phyloP scores from a whole-genome alignment of 441 rosid genomes.

The Gossypium davidsonii region DNA sequence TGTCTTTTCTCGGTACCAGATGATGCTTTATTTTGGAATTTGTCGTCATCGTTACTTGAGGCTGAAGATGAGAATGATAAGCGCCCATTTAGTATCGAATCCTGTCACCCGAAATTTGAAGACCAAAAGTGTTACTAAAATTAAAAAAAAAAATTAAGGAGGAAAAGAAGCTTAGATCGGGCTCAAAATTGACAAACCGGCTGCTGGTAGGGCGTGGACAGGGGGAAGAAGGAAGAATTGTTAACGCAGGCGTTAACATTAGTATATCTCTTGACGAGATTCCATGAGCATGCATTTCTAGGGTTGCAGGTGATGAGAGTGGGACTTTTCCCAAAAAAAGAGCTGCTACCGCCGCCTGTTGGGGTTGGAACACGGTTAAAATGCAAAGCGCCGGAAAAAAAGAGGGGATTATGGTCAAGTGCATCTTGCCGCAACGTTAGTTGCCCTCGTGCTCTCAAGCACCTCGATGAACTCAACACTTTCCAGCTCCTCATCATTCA shows the following conservation, averaged over 20 bases:
- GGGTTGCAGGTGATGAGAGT: not conserved
- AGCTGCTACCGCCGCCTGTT: constrained; percentile 13
- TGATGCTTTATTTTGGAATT: constrained; percentile 12
- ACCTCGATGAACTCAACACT: constrained; percentile 19
- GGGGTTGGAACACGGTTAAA: not conserved
- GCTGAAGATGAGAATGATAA: constrained; percentile 44
- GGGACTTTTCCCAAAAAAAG: constrained; percentile 4
- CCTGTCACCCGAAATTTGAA: constrained; percentile 21
- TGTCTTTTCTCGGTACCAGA: constrained; percentile 21
- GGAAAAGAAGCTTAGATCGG: not conserved
- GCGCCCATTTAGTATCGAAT: constrained; percentile 36
- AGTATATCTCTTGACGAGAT: constrained; percentile 9
- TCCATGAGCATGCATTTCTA: constrained; percentile 15
- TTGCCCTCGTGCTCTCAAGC: constrained; percentile 19
- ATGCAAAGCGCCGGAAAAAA: not conserved
- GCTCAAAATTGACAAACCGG: constrained; percentile 19
- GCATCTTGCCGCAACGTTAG: constrained; percentile 5
- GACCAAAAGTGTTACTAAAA: not conserved
- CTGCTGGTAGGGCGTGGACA: constrained; percentile 8
- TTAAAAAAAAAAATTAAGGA: not conserved
- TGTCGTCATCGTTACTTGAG: constrained; percentile 19
- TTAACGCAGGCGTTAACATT: constrained; percentile 31
- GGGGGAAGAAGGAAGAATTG: constrained; percentile 20
- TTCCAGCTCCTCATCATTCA: not conserved
- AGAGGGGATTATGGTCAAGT: not conserved